Evolutionary conservation across 306 rosid genomes (phyloP), one percentile per base, ranked within the genome.

Genomic region (Cucurbita pepo): DNA sequence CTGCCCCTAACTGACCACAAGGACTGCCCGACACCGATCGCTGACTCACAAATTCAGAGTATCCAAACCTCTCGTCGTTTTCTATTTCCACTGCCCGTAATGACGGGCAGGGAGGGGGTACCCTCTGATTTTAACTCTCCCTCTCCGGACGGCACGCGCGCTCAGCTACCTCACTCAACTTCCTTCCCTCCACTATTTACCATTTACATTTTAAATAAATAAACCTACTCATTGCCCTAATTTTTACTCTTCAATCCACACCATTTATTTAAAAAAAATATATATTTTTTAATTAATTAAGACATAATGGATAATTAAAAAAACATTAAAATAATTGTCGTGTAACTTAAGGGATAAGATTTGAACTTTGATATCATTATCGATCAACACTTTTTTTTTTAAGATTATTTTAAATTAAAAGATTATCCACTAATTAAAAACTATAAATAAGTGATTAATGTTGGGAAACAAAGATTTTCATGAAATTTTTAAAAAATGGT

Each of bases 141-240:
- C 90, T 65, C 90, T 81, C 89, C 90, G 85, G 84, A 85, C 77
- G 88, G 89, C 95, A 88, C 95, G 91, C 96, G 86, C 88, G 88
- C 74, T 86, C 86, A 83, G 85, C 4, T 25, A 25, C 30, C 30
- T 25, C 30, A 25, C 30, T 25, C 30, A 25, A 25, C 30, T 25
- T 25, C 30, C 30, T 25, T 25, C 30, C 30, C 30, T 30, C 34
- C 34, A 30, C 43, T 40, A 40, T 40, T 40, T 40, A 40, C 43
- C 43, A 40, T 30, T 30, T 30, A 30, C 34, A 30, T 30, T 30
- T 30, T 2, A 1, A 1, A 2, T 30, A 30, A 30, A 30, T 2
- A 30, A 30, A 30, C 1, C 25, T 25, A 1, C 25, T 25, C 25
- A 25, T 25, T 25, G 25, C 25, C 25, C 25, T 25, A 25, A 25